phyloP scores from a whole-genome alignment of 2,329 filamentous ascomycete species.

The Aspergillus aculeatinus region DNA sequence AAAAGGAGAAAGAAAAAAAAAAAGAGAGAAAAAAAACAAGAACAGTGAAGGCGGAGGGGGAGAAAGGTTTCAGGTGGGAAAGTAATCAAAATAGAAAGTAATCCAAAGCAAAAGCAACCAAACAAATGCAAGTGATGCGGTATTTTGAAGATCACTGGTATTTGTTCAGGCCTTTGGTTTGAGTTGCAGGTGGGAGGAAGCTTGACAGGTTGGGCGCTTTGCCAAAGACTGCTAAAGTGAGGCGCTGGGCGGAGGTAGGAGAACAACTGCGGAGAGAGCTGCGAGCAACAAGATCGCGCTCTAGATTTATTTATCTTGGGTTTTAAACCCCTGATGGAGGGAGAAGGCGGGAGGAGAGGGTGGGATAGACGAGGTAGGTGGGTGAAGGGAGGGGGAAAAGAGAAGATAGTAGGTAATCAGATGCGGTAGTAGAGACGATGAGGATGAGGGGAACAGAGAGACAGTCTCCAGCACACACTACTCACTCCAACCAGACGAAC shows the following conservation, averaged over 20 bases:
- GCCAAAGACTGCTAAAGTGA: constrained; percentile 13
- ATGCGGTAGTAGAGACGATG: background rate
- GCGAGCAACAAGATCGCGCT: constrained; percentile 2
- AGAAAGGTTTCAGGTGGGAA: background rate
- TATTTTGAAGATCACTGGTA: background rate
- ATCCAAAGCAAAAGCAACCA: background rate
- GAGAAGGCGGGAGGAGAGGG: background rate
- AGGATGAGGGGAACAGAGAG: constrained; percentile 5
- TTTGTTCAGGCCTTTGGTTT: background rate
- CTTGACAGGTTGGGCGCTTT: constrained; percentile 13
- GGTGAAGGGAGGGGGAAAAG: constrained; percentile 12
- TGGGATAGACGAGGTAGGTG: no score
- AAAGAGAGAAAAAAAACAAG: no score
- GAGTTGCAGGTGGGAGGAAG: constrained; percentile 5
- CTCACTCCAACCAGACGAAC: background rate
- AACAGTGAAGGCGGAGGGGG: background rate
- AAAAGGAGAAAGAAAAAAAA: background rate
- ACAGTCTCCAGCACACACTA: background rate
- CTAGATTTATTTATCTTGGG: background rate
- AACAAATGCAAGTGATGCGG: background rate
- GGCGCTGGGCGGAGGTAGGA: constrained; percentile 9
- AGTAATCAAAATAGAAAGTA: background rate
- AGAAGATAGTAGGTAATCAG: background rate
- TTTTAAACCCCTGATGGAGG: background rate
- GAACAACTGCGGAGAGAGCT: constrained; percentile 9